Percentiles rank a stretch among this genome's conserved stretches.
phyloP scores from a whole-genome alignment of 306 rosid species.

The Potentilla sterilis region DNA sequence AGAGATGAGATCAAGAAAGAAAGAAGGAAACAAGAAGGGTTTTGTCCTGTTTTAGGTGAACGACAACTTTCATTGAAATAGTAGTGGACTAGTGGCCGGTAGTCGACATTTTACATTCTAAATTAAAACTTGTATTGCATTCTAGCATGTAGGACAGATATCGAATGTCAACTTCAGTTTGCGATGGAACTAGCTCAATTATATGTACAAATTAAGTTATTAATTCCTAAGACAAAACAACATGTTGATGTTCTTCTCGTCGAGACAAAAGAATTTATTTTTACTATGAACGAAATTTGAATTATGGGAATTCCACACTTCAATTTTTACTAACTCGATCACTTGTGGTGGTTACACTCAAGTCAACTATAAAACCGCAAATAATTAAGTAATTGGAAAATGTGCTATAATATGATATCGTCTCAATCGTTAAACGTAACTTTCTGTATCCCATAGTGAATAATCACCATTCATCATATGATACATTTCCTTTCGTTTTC shows the following conservation, averaged over 20 bases:
- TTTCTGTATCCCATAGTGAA: neutral
- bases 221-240: too few relatives aligned
- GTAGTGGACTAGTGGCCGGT: too few relatives aligned
- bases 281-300: too few relatives aligned
- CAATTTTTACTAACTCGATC: too few relatives aligned
- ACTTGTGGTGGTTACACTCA: too few relatives aligned
- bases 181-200: neutral
- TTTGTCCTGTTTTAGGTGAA: slow-evolving; percentile 5
- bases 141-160: neutral
- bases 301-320: too few relatives aligned
- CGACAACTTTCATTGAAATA: neutral
- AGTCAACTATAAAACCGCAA: neutral
- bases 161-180: neutral
- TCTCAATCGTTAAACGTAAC: neutral
- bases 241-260: too few relatives aligned
- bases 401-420: neutral
- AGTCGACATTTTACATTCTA: neutral
- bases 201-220: neutral
- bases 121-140: neutral
- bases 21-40: neutral
- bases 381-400: too few relatives aligned
- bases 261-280: too few relatives aligned
- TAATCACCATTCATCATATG: neutral
- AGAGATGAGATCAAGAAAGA: neutral
- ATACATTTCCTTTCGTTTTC: too few relatives aligned